These are phyloP conservation scores for Cercospora zeae-maydis DNA, from an alignment of 2,329 filamentous ascomycete species.

Conservation along the genomic window DNA sequence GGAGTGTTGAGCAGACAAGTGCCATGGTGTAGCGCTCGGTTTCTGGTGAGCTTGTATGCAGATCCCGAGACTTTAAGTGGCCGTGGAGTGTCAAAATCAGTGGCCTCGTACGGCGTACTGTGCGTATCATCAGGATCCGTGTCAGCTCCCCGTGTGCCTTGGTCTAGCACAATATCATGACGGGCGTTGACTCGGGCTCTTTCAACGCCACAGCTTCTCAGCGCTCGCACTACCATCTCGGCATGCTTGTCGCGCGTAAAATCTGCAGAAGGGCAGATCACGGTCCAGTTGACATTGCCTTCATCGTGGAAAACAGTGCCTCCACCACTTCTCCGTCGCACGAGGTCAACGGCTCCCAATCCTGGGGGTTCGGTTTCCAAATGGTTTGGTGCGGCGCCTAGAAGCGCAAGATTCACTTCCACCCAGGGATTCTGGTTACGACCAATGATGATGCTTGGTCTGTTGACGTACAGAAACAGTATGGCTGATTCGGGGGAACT, in stretches of 20 bases:
- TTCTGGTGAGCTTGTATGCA: constrained; percentile 85
- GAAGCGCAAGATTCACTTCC: constrained; percentile 70
- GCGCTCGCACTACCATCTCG: constrained; percentile 84
- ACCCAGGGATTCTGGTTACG: constrained; percentile 98
- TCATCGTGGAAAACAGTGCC: constrained; percentile 91
- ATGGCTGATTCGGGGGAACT: constrained; percentile 69
- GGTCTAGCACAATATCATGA: constrained; percentile 84
- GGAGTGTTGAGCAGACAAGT: constrained; percentile 79
- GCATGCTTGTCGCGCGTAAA: constrained; percentile 88
- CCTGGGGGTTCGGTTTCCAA: constrained; percentile 37
- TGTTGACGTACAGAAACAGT: constrained; percentile 84
- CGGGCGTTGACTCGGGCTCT: constrained; percentile 76
- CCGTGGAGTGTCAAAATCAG: constrained; percentile 31
- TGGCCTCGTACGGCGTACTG: constrained; percentile 42
- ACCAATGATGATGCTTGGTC: constrained; percentile 83
- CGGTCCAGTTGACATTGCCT: constrained; percentile 92
- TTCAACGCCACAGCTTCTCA: constrained; percentile 57
- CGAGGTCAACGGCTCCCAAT: constrained; percentile 55
- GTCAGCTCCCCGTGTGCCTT: constrained; percentile 33
- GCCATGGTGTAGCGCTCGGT: constrained; percentile 83
- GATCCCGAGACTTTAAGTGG: constrained; percentile 82
- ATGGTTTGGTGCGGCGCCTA: constrained; percentile 46
- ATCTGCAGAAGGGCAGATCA: constrained; percentile 71
- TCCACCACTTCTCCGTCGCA: constrained; percentile 81
- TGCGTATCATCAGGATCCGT: constrained; percentile 43